Percentiles rank a stretch among this genome's conserved stretches.
Conservation (phyloP, 768 basidiomycete species). For the Auriscalpium orientale region DNA sequence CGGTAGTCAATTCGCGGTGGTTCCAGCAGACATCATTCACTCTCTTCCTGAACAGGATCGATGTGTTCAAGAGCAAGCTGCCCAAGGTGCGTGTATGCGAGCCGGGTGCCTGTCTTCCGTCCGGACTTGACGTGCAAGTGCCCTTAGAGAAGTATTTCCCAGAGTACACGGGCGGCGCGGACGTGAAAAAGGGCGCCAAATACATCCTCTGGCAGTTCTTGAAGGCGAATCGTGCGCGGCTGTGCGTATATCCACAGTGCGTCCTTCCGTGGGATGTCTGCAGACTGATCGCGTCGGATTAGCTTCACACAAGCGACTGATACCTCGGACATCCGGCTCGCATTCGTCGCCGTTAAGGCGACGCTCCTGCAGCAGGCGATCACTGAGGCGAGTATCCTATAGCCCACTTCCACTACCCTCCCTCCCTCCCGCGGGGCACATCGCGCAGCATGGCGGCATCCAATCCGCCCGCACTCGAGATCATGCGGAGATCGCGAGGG, state of each 20-base stretch:
- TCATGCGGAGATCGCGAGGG: no score
- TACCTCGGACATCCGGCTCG: conserved; percentile 72
- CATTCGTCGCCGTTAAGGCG: conserved; percentile 86
- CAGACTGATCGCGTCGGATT: background rate
- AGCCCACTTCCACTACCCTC: no score
- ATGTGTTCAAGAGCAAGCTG: conserved; percentile 69
- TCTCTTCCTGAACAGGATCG: conserved; percentile 65
- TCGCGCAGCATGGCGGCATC: no score
- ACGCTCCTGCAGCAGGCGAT: conserved; percentile 89
- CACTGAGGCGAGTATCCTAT: conserved; percentile 79
- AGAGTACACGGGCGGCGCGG: conserved; percentile 81
- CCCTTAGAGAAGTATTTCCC: conserved; percentile 77
- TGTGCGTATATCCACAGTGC: conserved; percentile 89
- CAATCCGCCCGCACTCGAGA: no score
- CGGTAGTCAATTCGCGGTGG: conserved; percentile 75
- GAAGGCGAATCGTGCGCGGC: conserved; percentile 76
- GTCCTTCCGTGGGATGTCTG: conserved; percentile 16
- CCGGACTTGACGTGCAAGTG: conserved; percentile 31
- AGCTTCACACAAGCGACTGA: conserved; percentile 87
- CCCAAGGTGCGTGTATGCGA: conserved; percentile 33
- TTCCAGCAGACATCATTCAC: conserved; percentile 62
- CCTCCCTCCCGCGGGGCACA: no score
- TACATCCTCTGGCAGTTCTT: conserved; percentile 94
- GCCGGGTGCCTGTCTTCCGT: background rate
- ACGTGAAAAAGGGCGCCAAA: conserved; percentile 92